phyloP scores from a whole-genome alignment of 495 filamentous ascomycete species.

The Penicillium alfredii region DNA sequence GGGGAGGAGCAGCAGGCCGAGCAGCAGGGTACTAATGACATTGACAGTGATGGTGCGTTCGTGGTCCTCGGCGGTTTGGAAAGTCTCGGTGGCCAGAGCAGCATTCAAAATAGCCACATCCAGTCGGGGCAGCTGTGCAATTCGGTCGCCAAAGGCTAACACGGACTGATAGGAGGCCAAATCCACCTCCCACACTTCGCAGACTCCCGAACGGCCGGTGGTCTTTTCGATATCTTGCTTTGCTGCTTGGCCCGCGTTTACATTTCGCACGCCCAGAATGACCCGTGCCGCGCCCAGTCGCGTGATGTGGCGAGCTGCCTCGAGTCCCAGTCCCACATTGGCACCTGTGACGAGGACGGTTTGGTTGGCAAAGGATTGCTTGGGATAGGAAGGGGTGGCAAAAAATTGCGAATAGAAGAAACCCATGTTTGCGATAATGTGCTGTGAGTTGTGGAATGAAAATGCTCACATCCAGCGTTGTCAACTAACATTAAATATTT shows the following conservation, averaged over 20 bases:
- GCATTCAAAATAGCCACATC: constrained; percentile 45
- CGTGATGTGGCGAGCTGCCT: constrained; percentile 44
- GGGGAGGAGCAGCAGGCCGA: constrained; percentile 41
- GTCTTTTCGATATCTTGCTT: constrained; percentile 25
- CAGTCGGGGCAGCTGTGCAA: constrained; percentile 29
- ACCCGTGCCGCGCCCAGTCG: constrained; percentile 39
- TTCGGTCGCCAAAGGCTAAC: constrained; percentile 35
- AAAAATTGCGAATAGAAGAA: constrained; percentile 46
- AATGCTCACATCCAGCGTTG: neutral
- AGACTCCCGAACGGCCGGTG: constrained; percentile 28
- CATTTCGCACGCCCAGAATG: constrained; percentile 50
- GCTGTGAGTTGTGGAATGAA: neutral
- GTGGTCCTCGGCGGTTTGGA: constrained; percentile 29
- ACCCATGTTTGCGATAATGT: constrained; percentile 2
- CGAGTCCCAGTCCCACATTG: constrained; percentile 49
- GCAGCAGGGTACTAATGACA: constrained; percentile 43
- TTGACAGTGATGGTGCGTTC: constrained; percentile 51
- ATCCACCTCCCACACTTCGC: constrained; percentile 53
- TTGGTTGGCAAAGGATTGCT: constrained; percentile 31
- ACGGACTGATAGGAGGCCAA: constrained; percentile 35
- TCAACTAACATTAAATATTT: neutral
- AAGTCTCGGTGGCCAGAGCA: constrained; percentile 27
- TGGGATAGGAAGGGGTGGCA: constrained; percentile 30
- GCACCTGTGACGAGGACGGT: constrained; percentile 48
- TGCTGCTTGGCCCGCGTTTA: constrained; percentile 40